Percentiles rank a stretch among this genome's conserved stretches.
These are phyloP conservation scores for Amanita rubescens DNA, from an alignment of 768 basidiomycete genomes.

Conservation along the genomic window DNA sequence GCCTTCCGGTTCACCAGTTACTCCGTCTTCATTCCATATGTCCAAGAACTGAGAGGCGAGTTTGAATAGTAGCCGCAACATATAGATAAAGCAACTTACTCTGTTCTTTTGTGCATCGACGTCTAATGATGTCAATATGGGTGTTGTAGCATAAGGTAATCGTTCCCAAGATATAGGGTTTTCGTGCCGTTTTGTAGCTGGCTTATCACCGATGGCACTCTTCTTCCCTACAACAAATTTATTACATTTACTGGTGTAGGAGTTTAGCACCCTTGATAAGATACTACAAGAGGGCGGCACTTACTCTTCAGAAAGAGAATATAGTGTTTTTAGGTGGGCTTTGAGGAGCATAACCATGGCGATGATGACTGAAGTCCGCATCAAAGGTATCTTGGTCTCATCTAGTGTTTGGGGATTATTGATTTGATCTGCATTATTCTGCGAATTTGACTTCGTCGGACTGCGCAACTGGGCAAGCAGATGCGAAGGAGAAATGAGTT, in stretches of 20 bases:
- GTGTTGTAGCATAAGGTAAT: slow-evolving; percentile 55
- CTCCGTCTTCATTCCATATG: slow-evolving; percentile 79
- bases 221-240: slow-evolving; percentile 90
- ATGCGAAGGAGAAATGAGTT: slow-evolving; percentile 62
- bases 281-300: slow-evolving; percentile 19
- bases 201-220: slow-evolving; percentile 79
- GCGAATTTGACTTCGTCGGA: slow-evolving; percentile 10
- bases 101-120: slow-evolving; percentile 49
- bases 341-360: slow-evolving; percentile 87
- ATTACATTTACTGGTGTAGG: slow-evolving; percentile 66
- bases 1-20: slow-evolving; percentile 57
- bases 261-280: neutral
- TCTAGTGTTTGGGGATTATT: neutral
- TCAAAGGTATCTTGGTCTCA: slow-evolving; percentile 23
- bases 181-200: slow-evolving; percentile 57
- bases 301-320: slow-evolving; percentile 88
- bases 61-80: neutral
- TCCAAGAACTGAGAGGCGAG: slow-evolving; percentile 49
- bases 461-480: slow-evolving; percentile 53
- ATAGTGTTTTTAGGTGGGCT: slow-evolving; percentile 74
- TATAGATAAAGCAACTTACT: slow-evolving; percentile 35
- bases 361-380: slow-evolving; percentile 68
- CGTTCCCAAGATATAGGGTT: slow-evolving; percentile 65
- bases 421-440: neutral
- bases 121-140: slow-evolving; percentile 59